phyloP scores from a whole-genome alignment of 169 alveolate genomes.

The Miamiensis avidus region DNA sequence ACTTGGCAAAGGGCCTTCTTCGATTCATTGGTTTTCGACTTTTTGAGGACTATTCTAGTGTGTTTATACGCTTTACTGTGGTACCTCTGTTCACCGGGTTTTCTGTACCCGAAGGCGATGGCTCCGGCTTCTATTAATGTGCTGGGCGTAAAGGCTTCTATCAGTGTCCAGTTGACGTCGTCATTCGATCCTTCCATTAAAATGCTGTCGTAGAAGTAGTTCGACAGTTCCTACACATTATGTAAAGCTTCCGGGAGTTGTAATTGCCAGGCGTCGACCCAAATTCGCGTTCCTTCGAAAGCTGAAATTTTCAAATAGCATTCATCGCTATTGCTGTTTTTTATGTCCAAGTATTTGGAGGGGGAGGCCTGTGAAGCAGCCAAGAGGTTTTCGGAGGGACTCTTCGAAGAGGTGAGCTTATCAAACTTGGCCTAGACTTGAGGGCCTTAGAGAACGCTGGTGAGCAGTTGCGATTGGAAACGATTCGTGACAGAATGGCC shows the following conservation, averaged over 20 bases:
- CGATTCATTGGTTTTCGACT: background rate
- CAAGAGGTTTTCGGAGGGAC: no score
- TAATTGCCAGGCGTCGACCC: background rate
- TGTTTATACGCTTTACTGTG: background rate
- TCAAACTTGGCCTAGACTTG: no score
- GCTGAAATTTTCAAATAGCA: background rate
- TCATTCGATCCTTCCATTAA: background rate
- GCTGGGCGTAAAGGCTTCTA: background rate
- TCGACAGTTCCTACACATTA: no score
- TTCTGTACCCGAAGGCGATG: background rate
- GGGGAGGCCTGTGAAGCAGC: no score
- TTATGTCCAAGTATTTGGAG: background rate
- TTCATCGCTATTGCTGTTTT: no score
- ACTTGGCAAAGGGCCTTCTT: background rate
- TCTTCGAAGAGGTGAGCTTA: background rate
- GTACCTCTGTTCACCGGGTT: background rate
- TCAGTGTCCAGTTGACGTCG: background rate
- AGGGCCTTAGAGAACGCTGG: no score
- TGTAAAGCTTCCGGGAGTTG: background rate
- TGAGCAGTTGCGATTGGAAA: no score
- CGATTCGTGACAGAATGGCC: no score
- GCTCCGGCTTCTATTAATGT: background rate
- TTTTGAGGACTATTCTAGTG: background rate
- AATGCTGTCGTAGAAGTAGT: background rate
- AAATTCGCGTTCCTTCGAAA: background rate